Evolutionary conservation across 495 filamentous ascomycete species (phyloP).

Genomic region (Tuber microsphaerosporum): DNA sequence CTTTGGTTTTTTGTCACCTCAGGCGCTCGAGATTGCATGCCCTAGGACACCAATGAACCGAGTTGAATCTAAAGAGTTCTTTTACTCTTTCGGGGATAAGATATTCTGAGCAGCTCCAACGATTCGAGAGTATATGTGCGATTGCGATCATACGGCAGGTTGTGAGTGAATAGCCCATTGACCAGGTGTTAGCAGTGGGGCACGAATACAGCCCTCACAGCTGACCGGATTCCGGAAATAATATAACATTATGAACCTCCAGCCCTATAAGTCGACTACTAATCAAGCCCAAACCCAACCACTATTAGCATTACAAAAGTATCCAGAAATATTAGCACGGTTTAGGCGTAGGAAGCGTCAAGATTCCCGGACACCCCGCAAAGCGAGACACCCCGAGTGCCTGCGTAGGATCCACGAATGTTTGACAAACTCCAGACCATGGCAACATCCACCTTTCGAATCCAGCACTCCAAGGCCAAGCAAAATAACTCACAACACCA

Average conservation of each 20-base stretch:
- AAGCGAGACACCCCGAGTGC: too few relatives aligned
- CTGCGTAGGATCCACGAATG: too few relatives aligned
- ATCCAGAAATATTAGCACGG: too few relatives aligned
- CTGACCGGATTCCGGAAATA: neutral
- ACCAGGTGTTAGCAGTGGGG: neutral
- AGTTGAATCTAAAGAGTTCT: neutral
- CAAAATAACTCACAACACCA: too few relatives aligned
- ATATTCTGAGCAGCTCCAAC: neutral
- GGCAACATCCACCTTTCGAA: too few relatives aligned
- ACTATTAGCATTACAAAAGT: too few relatives aligned
- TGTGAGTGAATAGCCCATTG: neutral
- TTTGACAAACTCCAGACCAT: too few relatives aligned
- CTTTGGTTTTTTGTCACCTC: neutral
- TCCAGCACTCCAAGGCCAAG: too few relatives aligned
- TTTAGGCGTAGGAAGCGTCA: too few relatives aligned
- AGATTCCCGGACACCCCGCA: too few relatives aligned
- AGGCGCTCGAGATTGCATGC: neutral
- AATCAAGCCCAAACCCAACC: neutral
- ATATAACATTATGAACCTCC: neutral
- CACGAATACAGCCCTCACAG: neutral
- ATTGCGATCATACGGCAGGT: neutral
- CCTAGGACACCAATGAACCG: neutral
- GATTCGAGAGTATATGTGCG: neutral
- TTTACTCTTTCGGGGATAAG: neutral
- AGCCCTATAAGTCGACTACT: neutral